phyloP scores from a whole-genome alignment of 2,329 filamentous ascomycete genomes.

The Geoglossum cookeanum region DNA sequence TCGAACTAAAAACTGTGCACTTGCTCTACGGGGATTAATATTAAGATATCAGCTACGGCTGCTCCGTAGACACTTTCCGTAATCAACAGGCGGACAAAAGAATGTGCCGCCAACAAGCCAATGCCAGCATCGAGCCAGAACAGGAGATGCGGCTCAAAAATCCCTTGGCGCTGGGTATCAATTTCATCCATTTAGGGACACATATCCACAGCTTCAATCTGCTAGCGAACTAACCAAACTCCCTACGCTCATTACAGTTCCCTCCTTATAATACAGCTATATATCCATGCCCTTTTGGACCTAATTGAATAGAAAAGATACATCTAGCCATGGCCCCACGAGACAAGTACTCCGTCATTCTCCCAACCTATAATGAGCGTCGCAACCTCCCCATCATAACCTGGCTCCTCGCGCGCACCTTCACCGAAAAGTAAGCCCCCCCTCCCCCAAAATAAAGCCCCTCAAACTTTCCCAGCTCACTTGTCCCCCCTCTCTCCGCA shows the following conservation, averaged over 20 bases:
- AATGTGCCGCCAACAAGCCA: neutral
- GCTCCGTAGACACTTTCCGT: neutral
- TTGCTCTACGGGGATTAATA: no score
- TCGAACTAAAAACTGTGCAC: no score
- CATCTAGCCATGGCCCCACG: conserved; percentile 20
- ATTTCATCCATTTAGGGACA: neutral
- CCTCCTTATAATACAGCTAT: neutral
- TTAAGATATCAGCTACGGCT: no score
- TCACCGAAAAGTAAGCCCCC: conserved; percentile 59
- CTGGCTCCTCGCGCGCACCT: conserved; percentile 84
- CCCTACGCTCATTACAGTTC: neutral
- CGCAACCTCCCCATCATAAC: conserved; percentile 89
- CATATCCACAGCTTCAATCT: neutral
- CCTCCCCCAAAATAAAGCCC: neutral
- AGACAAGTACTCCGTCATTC: conserved; percentile 90
- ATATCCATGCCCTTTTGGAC: neutral
- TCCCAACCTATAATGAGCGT: conserved; percentile 97
- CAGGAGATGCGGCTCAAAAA: neutral
- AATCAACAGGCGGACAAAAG: neutral
- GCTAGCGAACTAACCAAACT: neutral
- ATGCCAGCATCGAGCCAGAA: neutral
- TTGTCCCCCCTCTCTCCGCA: conserved; percentile 21
- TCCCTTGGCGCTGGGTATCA: neutral
- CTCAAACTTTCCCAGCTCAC: neutral
- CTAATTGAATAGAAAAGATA: neutral